Base-by-base conservation (phyloP, 352 stramenopile species). In the Pythium sp. region DNA sequence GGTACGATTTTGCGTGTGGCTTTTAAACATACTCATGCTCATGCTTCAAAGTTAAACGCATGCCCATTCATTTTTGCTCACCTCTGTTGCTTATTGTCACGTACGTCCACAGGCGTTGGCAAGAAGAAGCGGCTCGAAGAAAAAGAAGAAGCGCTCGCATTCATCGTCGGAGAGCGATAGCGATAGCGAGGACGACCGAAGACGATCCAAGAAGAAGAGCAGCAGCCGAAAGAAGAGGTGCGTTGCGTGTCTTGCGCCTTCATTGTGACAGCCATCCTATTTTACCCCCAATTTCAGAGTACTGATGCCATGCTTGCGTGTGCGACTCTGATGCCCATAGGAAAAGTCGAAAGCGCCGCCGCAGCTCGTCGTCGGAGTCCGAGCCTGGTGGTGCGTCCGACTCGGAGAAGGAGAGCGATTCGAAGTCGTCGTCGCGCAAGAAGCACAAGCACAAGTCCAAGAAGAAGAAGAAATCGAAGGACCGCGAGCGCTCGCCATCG, bases 221-320 rank as follows among this genome's bases (percentile, higher is more conserved):
- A 86, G 88, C 49, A 87, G 82, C 36, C 74, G 79, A 60, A 96
- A 94, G 75, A 92, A 91, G 72, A 88, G 80, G 82, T 91, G 69
- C 73, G 84, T 72, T 2, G 32, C 0, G 30, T 32, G 30, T 32
- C 30, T 11, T 51, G 30, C 20, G 32, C 28, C 7, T 51, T 28
- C 51, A n/a, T 34, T 30, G 22, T 47, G 56, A 32, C 30, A 32
- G 30, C 30, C 30, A 32, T 5, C 30, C 30, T 32, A 32, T 32
- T 32, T 32, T 3, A n/a, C 14, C 32, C 26, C 49, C 30, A 55
- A 41, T 46, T n/a, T 53, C 26, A 30, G 15, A 41, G 2, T 60
- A 26, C 12, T 6, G 38, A 28, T 11, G 30, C 11, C 2, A 30
- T 59, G 20, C 38, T 55, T 72, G 24, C 76, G 72, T 71, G 54